phyloP scores from a whole-genome alignment of 768 basidiomycete genomes.

The Daedaleopsis nitida region DNA sequence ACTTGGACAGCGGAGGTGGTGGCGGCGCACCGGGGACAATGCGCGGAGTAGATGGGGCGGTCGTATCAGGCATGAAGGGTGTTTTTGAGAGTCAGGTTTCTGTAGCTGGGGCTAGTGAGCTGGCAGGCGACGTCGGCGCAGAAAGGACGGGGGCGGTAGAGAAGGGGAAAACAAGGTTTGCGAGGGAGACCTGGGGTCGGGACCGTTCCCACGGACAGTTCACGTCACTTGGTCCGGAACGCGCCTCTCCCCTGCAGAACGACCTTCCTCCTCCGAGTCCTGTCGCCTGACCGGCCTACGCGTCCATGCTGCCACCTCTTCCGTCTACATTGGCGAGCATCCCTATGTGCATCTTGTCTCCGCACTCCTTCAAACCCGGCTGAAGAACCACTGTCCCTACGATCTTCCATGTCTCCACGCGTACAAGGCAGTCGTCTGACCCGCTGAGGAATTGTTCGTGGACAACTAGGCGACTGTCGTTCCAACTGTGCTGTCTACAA shows the following conservation, averaged over 20 bases:
- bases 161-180: neutral
- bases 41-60: slow-evolving; percentile 40
- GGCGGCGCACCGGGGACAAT: slow-evolving; percentile 80
- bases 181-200: slow-evolving; percentile 10
- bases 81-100: neutral
- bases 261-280: neutral
- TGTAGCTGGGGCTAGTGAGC: neutral
- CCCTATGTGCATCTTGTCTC: too few relatives aligned
- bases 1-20: slow-evolving; percentile 57
- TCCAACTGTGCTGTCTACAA: too few relatives aligned
- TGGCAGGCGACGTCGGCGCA: slow-evolving; percentile 2
- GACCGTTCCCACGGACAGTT: slow-evolving; percentile 16
- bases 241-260: neutral
- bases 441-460: too few relatives aligned
- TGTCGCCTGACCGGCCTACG: neutral
- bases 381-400: too few relatives aligned
- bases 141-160: slow-evolving; percentile 4
- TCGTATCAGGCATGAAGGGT: slow-evolving; percentile 37
- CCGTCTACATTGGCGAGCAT: too few relatives aligned
- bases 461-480: too few relatives aligned
- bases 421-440: too few relatives aligned
- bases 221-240: slow-evolving; percentile 12
- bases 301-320: too few relatives aligned
- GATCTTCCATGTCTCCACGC: too few relatives aligned
- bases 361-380: too few relatives aligned